Conservation (phyloP, 176 grass and related monocot genomes). For the Oryza longistaminata region DNA sequence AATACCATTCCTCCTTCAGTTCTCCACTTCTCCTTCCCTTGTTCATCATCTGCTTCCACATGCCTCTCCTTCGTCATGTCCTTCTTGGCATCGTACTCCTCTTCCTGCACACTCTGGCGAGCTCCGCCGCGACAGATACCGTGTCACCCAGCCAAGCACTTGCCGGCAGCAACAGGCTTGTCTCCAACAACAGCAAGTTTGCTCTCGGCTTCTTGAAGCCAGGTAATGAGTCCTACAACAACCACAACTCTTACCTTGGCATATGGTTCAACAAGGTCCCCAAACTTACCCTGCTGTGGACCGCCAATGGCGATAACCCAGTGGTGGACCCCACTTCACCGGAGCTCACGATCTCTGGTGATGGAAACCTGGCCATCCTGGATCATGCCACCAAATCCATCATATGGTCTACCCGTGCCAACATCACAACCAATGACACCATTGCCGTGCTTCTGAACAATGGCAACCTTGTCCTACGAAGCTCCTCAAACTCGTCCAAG, state of each 20-base stretch:
- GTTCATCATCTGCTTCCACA: not conserved
- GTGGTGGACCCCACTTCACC: constrained; percentile 2
- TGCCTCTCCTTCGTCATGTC: not conserved
- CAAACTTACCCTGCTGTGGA: constrained; percentile 48
- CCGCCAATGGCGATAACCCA: constrained; percentile 48
- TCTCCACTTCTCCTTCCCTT: not conserved
- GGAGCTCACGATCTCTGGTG: constrained; percentile 35
- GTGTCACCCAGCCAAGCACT: constrained; percentile 2
- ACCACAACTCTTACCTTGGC: constrained; percentile 41
- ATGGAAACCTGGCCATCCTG: constrained; percentile 54
- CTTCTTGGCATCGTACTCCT: not conserved
- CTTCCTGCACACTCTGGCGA: not conserved
- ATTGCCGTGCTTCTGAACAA: constrained; percentile 23
- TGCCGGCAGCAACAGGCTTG: constrained; percentile 28
- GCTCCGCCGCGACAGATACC: not conserved
- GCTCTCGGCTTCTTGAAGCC: constrained; percentile 62
- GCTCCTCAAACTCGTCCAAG: constrained; percentile 25
- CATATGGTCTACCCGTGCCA: constrained; percentile 49
- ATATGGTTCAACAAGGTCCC: constrained; percentile 52
- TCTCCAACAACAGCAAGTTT: constrained; percentile 48
- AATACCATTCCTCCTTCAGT: not conserved
- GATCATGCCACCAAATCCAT: constrained; percentile 6
- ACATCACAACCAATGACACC: not conserved
- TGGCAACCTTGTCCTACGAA: constrained; percentile 54
- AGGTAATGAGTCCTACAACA: not conserved